phyloP scores from a whole-genome alignment of 768 basidiomycete genomes.

The Amanita thiersii region DNA sequence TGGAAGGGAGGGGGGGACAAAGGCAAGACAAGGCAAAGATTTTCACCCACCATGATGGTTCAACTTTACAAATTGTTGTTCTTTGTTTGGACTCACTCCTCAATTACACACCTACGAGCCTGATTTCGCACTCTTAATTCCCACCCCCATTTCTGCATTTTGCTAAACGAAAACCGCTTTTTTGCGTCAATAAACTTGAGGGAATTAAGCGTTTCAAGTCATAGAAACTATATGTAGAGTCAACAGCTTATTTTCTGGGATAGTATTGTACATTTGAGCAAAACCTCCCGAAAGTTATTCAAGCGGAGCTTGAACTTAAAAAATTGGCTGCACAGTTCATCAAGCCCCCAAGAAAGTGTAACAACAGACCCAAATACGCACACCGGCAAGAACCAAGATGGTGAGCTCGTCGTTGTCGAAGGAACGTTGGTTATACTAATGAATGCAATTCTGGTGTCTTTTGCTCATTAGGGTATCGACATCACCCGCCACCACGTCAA shows the following conservation, averaged over 20 bases:
- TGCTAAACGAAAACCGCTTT: too few species aligned
- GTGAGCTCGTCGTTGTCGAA: conserved; percentile 51
- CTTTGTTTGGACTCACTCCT: conserved; percentile 27
- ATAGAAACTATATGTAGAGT: too few species aligned
- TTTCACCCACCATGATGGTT: conserved; percentile 66
- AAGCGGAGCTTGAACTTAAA: conserved; percentile 38
- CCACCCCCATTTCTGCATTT: not conserved
- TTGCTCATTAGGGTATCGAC: conserved; percentile 79
- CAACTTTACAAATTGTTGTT: conserved; percentile 37
- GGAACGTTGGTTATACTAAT: conserved; percentile 12
- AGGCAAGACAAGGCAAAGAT: conserved; percentile 3
- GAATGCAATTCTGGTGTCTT: conserved; percentile 13
- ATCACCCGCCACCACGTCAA: conserved; percentile 96
- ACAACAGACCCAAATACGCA: conserved; percentile 42
- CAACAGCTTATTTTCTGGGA: too few species aligned
- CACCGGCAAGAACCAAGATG: conserved; percentile 68
- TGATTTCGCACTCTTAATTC: not conserved
- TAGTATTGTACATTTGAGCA: not conserved
- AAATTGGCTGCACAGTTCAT: conserved; percentile 54
- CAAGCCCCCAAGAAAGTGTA: conserved; percentile 39
- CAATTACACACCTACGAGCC: conserved; percentile 14
- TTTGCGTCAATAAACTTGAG: too few species aligned
- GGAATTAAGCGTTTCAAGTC: too few species aligned
- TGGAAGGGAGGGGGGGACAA: conserved; percentile 9
- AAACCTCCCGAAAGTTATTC: conserved; percentile 11